phyloP scores from a whole-genome alignment of 1,284 basidiomycete genomes.

The Apiotrichum sp. region DNA sequence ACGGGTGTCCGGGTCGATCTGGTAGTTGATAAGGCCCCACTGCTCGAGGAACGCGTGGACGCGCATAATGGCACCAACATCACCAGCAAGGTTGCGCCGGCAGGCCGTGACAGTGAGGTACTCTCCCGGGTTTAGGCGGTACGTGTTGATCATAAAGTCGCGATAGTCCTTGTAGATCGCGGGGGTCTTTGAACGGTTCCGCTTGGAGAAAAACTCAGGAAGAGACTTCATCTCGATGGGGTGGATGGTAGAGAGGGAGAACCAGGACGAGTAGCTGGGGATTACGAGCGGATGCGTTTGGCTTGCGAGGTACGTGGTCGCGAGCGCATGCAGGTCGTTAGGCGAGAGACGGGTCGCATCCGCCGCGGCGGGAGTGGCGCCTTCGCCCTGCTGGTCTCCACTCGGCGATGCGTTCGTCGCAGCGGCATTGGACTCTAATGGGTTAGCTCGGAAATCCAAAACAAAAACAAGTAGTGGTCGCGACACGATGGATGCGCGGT shows the following conservation, averaged over 20 bases:
- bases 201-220: slow-evolving; percentile 97
- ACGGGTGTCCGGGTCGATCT: slow-evolving; percentile 96
- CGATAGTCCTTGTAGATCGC: slow-evolving; percentile 98
- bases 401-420: slow-evolving; percentile 9
- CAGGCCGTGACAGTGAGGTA: slow-evolving; percentile 98
- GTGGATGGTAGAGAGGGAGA: slow-evolving; percentile 89
- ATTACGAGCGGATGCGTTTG: slow-evolving; percentile 97
- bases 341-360: slow-evolving; percentile 31
- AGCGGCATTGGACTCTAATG: slow-evolving; percentile 10
- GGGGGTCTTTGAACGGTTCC: slow-evolving; percentile 91
- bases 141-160: slow-evolving; percentile 99
- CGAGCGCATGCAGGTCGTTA: slow-evolving; percentile 44
- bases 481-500: too few relatives aligned
- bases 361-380: slow-evolving; percentile 19
- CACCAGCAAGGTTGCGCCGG: slow-evolving; percentile 88
- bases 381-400: slow-evolving; percentile 10
- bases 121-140: slow-evolving; percentile 86
- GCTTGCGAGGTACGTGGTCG: slow-evolving; percentile 72
- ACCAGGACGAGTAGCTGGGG: slow-evolving; percentile 97
- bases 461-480: too few relatives aligned
- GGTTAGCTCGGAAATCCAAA: background rate
- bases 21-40: slow-evolving; percentile 97
- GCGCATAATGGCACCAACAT: slow-evolving; percentile 98
- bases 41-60: slow-evolving; percentile 98
- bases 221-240: slow-evolving; percentile 86